Evolutionary conservation across 208 protist genomes (phyloP), one percentile per base, ranked within the genome.

Genomic region (Crithidia fasciculata): DNA sequence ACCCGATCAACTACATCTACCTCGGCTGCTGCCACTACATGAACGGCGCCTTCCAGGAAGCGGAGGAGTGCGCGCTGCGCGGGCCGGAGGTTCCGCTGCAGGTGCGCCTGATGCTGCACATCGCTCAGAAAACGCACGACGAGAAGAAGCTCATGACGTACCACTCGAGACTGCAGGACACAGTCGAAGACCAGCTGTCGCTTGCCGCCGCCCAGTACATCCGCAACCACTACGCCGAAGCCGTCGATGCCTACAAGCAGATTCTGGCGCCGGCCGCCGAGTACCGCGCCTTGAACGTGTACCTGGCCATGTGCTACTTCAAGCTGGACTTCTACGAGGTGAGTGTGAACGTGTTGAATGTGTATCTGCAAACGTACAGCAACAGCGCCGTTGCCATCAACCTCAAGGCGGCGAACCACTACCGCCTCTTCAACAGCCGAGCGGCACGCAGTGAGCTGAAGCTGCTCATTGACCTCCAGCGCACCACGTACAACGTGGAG

Each of bases 311-410:
- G 80, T 99, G 98, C 84, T 99, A 99, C 86, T 99, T 98, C 85
- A 99, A 99, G 82, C 92, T 99, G 50, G 97, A 99, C 80, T 99
- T 98, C 78, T 99, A 99, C 83, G 95, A 98, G 74, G 91, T 98
- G 61, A 97, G 93, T 53, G 79, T 97, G 13, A 95, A 98, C 45
- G 89, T 98, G 28, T 76, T 98, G 28, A 94, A 95, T 68, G 83
- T 84, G 55, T 98, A 98, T 69, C 78, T 99, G 39, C 89, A 97
- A 72, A 81, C 86, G 28, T 88, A 97, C 78, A 94, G 85, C 53
- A 95, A 97, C 78, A 98, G 94, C 63, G 94, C 93, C 16, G 93
- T 96, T 12, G 97, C 97, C n/a, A 86, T 99, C 76, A 99, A 99
- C 70, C 82, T 99, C 39, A 99, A 99, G 83, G 97, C 98, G 19